These are phyloP conservation scores for Ceratocystis papillata DNA, from an alignment of 2,329 filamentous ascomycete genomes.

Conservation along the genomic window DNA sequence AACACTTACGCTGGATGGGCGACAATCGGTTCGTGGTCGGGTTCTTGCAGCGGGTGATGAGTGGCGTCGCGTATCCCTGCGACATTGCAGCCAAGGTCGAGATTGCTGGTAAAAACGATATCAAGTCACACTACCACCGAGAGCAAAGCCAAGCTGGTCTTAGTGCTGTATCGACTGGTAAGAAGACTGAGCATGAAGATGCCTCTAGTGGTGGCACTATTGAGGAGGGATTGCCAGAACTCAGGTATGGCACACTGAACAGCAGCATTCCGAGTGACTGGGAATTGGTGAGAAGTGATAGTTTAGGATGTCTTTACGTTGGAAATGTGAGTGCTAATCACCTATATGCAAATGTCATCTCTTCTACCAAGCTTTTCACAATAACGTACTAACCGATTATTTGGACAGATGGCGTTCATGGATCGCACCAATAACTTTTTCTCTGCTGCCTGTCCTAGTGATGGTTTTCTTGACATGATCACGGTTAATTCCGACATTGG, in stretches of 20 bases:
- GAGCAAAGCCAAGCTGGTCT: conserved; percentile 28
- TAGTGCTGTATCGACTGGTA: conserved; percentile 22
- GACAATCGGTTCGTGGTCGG: conserved; percentile 74
- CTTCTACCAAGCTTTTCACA: background rate
- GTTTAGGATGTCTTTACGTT: conserved; percentile 82
- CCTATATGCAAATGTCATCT: background rate
- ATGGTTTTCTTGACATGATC: conserved; percentile 78
- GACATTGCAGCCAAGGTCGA: conserved; percentile 79
- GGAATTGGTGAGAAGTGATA: conserved; percentile 61
- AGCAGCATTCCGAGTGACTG: conserved; percentile 69
- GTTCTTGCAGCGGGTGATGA: conserved; percentile 63
- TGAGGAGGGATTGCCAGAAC: conserved; percentile 51
- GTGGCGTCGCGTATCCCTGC: conserved; percentile 73
- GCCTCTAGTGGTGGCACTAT: conserved; percentile 22
- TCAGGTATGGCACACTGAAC: conserved; percentile 69
- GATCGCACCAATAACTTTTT: conserved; percentile 80
- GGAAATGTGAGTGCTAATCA: conserved; percentile 55
- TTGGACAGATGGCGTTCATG: conserved; percentile 71
- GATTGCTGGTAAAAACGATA: conserved; percentile 59
- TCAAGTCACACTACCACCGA: conserved; percentile 60
- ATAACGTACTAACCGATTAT: background rate
- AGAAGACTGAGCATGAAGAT: conserved; percentile 27
- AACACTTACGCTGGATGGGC: conserved; percentile 90
- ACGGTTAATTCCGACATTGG: conserved; percentile 67
- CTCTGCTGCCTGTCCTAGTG: conserved; percentile 65